Percentiles rank a stretch among this genome's conserved stretches.
Evolutionary conservation across 2,329 filamentous ascomycete genomes (phyloP).

Genomic region (Tolypocladium pustulatum): DNA sequence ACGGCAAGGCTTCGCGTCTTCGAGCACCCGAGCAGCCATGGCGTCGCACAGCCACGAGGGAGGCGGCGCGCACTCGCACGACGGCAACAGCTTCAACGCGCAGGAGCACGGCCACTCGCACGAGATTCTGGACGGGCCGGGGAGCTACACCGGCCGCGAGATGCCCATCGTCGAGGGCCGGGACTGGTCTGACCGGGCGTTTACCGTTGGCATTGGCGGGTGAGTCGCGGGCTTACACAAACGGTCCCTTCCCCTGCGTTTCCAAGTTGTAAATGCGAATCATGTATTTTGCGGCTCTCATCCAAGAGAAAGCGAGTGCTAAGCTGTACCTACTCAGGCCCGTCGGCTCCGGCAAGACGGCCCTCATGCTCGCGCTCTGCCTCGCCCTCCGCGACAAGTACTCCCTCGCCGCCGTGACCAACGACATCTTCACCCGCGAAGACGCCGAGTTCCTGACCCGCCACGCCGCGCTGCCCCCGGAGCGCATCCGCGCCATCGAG

Average conservation of each 20-base stretch:
- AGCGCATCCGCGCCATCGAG: constrained; percentile 89
- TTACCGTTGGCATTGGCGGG: constrained; percentile 97
- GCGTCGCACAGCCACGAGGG: constrained; percentile 24
- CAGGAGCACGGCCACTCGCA: constrained; percentile 88
- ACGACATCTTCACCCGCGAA: constrained; percentile 98
- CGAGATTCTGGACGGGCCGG: constrained; percentile 89
- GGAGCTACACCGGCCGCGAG: constrained; percentile 80
- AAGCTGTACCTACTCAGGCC: constrained; percentile 43
- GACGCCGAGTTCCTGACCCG: constrained; percentile 95
- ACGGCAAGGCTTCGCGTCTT: neutral
- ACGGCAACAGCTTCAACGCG: constrained; percentile 39
- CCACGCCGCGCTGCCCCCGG: constrained; percentile 69
- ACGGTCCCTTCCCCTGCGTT: too few relatives aligned
- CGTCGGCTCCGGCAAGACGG: constrained; percentile 94
- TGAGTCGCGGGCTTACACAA: constrained; percentile 30
- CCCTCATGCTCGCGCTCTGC: constrained; percentile 90
- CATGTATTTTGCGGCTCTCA: neutral
- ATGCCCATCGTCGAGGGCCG: constrained; percentile 88
- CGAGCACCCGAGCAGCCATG: neutral
- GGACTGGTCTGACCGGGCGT: constrained; percentile 80
- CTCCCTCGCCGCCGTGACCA: constrained; percentile 90
- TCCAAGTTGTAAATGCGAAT: neutral
- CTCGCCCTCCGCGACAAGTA: constrained; percentile 68
- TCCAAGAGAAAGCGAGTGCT: neutral
- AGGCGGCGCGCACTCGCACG: constrained; percentile 46